A percentile compares a stretch with the other conserved stretches of the same genome.
These are phyloP conservation scores for Coprinopsis marcescibilis DNA, from an alignment of 768 basidiomycete species.

Conservation along the genomic window DNA sequence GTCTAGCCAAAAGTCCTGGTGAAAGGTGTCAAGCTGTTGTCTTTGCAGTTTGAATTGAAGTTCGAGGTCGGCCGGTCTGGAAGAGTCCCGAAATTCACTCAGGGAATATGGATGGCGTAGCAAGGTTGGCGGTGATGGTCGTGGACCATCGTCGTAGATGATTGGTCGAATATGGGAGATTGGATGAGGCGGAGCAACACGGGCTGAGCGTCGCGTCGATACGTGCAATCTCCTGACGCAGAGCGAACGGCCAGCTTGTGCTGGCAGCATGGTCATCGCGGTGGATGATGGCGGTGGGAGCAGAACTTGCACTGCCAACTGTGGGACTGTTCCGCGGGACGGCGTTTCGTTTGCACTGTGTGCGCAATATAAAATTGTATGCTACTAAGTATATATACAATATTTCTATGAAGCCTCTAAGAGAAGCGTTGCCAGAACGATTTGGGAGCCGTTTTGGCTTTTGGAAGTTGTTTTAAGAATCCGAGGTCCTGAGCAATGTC, in stretches of 20 bases:
- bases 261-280: neutral
- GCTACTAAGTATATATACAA: neutral
- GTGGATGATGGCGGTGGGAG: neutral
- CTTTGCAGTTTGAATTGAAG: conserved; percentile 67
- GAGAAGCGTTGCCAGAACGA: conserved; percentile 28
- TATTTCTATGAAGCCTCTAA: conserved; percentile 13
- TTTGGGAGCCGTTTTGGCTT: conserved; percentile 26
- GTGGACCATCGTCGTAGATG: conserved; percentile 58
- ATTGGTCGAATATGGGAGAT: conserved; percentile 76
- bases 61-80: conserved; percentile 38
- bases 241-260: neutral
- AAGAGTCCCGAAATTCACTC: conserved; percentile 50
- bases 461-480: conserved; percentile 20
- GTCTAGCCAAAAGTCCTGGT: conserved; percentile 77
- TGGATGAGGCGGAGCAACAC: conserved; percentile 70
- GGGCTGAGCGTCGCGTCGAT: conserved; percentile 23
- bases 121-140: conserved; percentile 27
- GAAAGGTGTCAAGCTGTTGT: conserved; percentile 68
- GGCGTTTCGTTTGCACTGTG: no score
- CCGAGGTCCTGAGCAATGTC: conserved; percentile 43
- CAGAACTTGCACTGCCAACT: no score
- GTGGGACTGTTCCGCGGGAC: no score
- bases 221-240: conserved; percentile 36
- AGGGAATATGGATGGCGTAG: conserved; percentile 73
- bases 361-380: neutral